Evolutionary conservation across 306 rosid genomes (phyloP), one percentile per base, ranked within the genome.

Genomic region (Cucurbita argyrosperma): DNA sequence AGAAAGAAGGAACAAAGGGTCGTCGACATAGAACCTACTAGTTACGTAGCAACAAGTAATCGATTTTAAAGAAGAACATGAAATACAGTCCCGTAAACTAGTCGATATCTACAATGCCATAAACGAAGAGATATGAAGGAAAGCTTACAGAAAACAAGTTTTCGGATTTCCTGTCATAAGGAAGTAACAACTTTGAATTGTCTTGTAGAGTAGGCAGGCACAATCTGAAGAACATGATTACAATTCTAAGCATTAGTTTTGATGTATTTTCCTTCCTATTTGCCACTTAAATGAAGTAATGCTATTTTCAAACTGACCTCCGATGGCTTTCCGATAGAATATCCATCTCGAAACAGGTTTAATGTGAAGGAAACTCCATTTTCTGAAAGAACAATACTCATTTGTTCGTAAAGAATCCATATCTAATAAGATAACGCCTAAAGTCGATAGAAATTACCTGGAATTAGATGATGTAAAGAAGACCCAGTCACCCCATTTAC

Each of bases 141-240:
- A 61, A 82, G 56, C 83, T 87, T 87, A 91, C 99, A 79, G 86
- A 82, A 83, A 95, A 89, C 72, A 95, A 86, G 77, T 85, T 87
- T 83, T 95, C 99, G 26, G 97, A 89, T 10, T 88, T 79, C 84
- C 96, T 85, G 78, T 89, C 99, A 83, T 95, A 95, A 23, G 97
- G 99, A 79, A 85, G 97, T 75, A 94, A 82, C 81, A 82, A 75
- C 89, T 95, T 95, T 2, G 85, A 88, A 74, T 79, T 81, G 71
- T 88, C 92, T 77, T 88, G 90, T 81, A 71, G 75, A 40, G 83
- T 72, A 18, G 3, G 81, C 60, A 18, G 72, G 82, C 56, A 79
- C 96, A 77, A 83, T 89, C 99, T 95, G 90, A 61, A 87, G 76
- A 81, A 76, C 58, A 81, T 53, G 82, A 72, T 60, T 6, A 70